Evolutionary conservation across 257 asterid species (phyloP), one percentile per base, ranked within the genome.

Genomic region (Scutellaria baicalensis): DNA sequence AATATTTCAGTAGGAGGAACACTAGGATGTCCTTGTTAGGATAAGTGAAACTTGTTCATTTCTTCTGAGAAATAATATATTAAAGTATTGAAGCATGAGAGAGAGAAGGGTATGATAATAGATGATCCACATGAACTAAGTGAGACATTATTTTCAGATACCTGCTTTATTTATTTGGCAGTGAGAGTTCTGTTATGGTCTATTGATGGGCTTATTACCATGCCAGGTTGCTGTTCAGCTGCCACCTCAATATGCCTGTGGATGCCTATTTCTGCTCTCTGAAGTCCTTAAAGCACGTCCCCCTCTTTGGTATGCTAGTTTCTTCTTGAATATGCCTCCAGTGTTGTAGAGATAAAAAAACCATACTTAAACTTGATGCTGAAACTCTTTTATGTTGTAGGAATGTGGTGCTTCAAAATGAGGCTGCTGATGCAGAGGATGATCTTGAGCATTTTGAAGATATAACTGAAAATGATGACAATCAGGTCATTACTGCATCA

Each of bases 171-270:
- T 8, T 43, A 33, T 6, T 51, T 66, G 69, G 44, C 12, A 5
- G 38, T n/a, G 6, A 12, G 14, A 40, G 23, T 18, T 39, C 52
- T 70, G 16, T 67, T 54, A 47, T 51, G 44, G 48, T 43, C 20
- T 40, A 64, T 35, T 76, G 48, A 73, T 58, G 20, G 21, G 61
- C 51, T 55, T 74, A 18, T 60, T 42, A 13, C 69, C 75, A 60
- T 57, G 55, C 80, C 80, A 93, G 99, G 90, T 91, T 69, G 86
- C 93, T 44, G 80, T 93, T 27, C 99, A 93, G 76, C 94, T 86
- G 81, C 93, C 93, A n/a, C 97, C 99, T 75, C 99, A 93, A 66
- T 84, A 91, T 81, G 95, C 99, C 42, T 91, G 99, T 69, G 99
- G 96, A 47, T 91, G 90, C 81, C 97, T 93, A 66, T 93, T 91